These are phyloP conservation scores for Hemileccinum rubropunctum DNA, from an alignment of 768 basidiomycete genomes.

Conservation along the genomic window DNA sequence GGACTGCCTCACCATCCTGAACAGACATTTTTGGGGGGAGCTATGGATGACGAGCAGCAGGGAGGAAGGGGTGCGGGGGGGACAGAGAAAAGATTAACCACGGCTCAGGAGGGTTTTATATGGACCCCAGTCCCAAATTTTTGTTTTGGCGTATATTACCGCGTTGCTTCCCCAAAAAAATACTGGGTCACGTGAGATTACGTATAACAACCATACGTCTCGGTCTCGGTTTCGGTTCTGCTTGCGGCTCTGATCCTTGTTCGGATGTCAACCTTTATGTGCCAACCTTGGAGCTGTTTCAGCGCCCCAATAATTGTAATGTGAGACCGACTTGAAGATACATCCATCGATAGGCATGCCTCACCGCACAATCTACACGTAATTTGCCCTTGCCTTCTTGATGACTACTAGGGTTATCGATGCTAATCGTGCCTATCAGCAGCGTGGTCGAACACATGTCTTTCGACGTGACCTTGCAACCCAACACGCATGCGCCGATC, in stretches of 20 bases:
- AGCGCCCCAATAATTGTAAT: neutral
- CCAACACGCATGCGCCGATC: neutral
- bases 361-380: too few relatives aligned
- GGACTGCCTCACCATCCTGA: slow-evolving; percentile 29
- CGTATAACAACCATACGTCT: slow-evolving; percentile 9
- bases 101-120: slow-evolving; percentile 17
- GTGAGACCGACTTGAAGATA: neutral
- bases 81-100: slow-evolving; percentile 5
- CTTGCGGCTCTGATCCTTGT: neutral
- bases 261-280: neutral
- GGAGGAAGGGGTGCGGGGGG: slow-evolving; percentile 3
- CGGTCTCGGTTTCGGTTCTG: slow-evolving; percentile 4
- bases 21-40: slow-evolving; percentile 31
- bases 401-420: slow-evolving; percentile 21
- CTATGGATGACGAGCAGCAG: slow-evolving; percentile 5
- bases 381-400: neutral
- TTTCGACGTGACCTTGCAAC: neutral
- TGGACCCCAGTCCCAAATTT: slow-evolving; percentile 33
- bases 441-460: slow-evolving; percentile 19
- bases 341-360: slow-evolving; percentile 4
- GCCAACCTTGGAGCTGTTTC: neutral
- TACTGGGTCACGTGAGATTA: slow-evolving; percentile 28
- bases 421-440: slow-evolving; percentile 25
- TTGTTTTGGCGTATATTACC: slow-evolving; percentile 19
- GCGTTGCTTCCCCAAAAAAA: slow-evolving; percentile 29